Percentiles rank a stretch among this genome's conserved stretches.
These are phyloP conservation scores for Fusarium setosum DNA, from an alignment of 2,329 filamentous ascomycete genomes.

Conservation along the genomic window DNA sequence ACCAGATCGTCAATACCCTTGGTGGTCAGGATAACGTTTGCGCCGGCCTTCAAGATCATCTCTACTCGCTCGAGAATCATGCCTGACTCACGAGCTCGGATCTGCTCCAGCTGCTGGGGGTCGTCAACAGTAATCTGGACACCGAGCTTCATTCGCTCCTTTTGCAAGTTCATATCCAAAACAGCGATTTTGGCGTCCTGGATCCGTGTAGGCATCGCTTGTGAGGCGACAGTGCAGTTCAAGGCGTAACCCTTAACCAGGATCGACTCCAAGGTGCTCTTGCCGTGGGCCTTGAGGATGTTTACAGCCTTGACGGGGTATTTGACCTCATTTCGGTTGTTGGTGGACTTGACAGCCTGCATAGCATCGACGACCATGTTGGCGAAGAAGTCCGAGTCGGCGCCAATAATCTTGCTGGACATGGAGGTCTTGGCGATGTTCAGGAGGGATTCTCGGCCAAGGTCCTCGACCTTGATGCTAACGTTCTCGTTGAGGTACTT, in stretches of 20 bases:
- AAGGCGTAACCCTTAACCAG: constrained; percentile 96
- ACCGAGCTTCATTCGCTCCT: constrained; percentile 98
- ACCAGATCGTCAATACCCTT: constrained; percentile 98
- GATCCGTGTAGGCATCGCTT: constrained; percentile 95
- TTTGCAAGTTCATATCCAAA: constrained; percentile 97
- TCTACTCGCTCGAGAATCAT: constrained; percentile 95
- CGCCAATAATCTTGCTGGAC: constrained; percentile 98
- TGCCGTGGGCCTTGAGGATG: constrained; percentile 97
- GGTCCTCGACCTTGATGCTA: constrained; percentile 91
- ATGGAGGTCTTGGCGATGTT: constrained; percentile 99
- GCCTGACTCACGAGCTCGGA: constrained; percentile 89
- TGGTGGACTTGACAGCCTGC: constrained; percentile 91
- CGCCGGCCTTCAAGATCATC: constrained; percentile 97
- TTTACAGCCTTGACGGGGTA: constrained; percentile 99
- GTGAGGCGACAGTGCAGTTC: constrained; percentile 98
- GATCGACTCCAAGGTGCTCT: constrained; percentile 87
- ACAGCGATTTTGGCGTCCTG: constrained; percentile 96
- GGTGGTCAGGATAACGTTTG: constrained; percentile 95
- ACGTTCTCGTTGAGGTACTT: constrained; percentile 99
- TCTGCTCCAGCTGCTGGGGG: constrained; percentile 96
- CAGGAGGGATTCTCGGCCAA: constrained; percentile 89
- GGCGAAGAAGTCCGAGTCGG: constrained; percentile 96
- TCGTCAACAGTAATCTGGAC: constrained; percentile 99
- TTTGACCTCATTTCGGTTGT: constrained; percentile 90
- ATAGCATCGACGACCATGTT: constrained; percentile 97